Evolutionary conservation across 2,329 filamentous ascomycete species (phyloP).

Genomic region (Cytospora piceicola): DNA sequence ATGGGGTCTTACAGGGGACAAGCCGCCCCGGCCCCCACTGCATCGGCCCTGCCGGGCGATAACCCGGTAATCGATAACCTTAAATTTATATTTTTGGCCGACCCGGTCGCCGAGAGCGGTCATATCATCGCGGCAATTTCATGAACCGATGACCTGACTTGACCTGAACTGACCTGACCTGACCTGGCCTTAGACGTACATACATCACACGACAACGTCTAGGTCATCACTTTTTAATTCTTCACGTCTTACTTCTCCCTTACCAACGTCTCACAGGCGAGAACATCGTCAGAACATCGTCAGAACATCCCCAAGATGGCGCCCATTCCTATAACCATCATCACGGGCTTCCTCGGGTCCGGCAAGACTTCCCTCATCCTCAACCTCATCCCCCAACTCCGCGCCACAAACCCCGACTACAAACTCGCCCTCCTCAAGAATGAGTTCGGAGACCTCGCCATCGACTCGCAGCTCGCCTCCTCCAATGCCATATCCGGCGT

Average conservation of each 20-base stretch:
- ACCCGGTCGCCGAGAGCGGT: constrained; percentile 30
- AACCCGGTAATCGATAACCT: constrained; percentile 29
- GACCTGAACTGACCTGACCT: constrained; percentile 10
- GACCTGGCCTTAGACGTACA: constrained; percentile 15
- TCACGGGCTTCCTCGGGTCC: constrained; percentile 94
- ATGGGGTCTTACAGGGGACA: no score
- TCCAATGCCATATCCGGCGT: constrained; percentile 85
- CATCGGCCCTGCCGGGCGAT: not conserved
- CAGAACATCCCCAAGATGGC: constrained; percentile 50
- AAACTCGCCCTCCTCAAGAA: constrained; percentile 95
- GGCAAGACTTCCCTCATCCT: constrained; percentile 97
- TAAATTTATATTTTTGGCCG: constrained; percentile 29
- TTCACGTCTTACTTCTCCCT: not conserved
- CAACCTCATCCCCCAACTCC: constrained; percentile 88
- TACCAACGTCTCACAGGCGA: not conserved
- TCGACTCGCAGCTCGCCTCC: constrained; percentile 89
- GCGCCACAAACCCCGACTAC: constrained; percentile 72
- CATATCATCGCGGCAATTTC: constrained; percentile 28
- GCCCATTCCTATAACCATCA: constrained; percentile 86
- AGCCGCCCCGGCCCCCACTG: not conserved
- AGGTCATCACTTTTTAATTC: not conserved
- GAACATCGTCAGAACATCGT: not conserved
- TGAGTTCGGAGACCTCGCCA: constrained; percentile 92
- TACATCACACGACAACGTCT: constrained; percentile 24
- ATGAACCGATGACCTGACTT: constrained; percentile 8